phyloP scores from a whole-genome alignment of 2,329 filamentous ascomycete genomes.

The Macroventuria anomochaeta region DNA sequence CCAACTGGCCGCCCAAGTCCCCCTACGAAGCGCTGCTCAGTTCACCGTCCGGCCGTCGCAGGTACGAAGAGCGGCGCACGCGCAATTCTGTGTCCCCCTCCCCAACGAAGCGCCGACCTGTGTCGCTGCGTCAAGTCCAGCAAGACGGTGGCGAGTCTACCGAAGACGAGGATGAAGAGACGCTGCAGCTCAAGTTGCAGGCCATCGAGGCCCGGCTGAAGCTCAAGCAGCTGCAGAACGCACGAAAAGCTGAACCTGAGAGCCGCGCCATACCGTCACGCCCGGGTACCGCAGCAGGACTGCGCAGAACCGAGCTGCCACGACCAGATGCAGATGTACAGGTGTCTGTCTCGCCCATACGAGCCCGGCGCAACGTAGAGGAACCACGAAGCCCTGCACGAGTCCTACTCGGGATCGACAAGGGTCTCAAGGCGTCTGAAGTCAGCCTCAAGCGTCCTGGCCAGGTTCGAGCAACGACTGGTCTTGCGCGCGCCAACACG shows the following conservation, averaged over 20 bases:
- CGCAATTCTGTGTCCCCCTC: slow-evolving; percentile 65
- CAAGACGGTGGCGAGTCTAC: slow-evolving; percentile 62
- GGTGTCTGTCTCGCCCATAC: slow-evolving; percentile 77
- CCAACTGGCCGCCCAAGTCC: slow-evolving; percentile 67
- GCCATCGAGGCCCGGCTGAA: slow-evolving; percentile 88
- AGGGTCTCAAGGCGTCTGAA: slow-evolving; percentile 79
- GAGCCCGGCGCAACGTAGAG: slow-evolving; percentile 53
- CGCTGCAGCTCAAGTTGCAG: slow-evolving; percentile 80
- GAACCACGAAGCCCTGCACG: slow-evolving; percentile 78
- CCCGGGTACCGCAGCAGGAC: slow-evolving; percentile 32
- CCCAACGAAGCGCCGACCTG: slow-evolving; percentile 57
- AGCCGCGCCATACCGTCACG: slow-evolving; percentile 34
- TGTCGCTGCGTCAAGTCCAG: slow-evolving; percentile 25
- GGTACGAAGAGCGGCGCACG: slow-evolving; percentile 69
- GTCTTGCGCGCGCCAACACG: slow-evolving; percentile 53
- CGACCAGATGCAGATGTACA: slow-evolving; percentile 59
- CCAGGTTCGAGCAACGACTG: slow-evolving; percentile 26
- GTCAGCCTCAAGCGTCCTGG: slow-evolving; percentile 81
- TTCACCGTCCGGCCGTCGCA: slow-evolving; percentile 80
- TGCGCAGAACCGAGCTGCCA: slow-evolving; percentile 33
- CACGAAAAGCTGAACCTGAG: slow-evolving; percentile 51
- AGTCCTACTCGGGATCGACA: slow-evolving; percentile 85
- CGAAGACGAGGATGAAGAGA: slow-evolving; percentile 90
- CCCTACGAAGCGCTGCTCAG: slow-evolving; percentile 67
- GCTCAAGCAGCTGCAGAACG: slow-evolving; percentile 79